phyloP scores from a whole-genome alignment of 2,329 filamentous ascomycete genomes.

The Sclerotinia borealis region DNA sequence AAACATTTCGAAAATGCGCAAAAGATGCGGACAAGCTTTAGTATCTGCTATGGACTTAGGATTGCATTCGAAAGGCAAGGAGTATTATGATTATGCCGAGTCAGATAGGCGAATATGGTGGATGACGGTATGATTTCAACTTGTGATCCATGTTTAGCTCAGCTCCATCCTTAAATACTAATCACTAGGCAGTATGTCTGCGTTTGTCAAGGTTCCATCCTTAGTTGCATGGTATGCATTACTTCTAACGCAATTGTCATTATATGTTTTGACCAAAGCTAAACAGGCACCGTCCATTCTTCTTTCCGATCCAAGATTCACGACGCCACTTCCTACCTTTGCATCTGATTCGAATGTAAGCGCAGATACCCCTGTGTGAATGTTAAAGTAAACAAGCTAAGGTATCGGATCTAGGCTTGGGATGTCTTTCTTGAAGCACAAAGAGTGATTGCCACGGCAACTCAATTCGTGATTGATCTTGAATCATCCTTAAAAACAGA shows the following conservation, averaged over 20 bases:
- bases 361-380: background rate
- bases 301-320: constrained; percentile 40
- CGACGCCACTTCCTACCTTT: constrained; percentile 39
- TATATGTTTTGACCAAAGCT: constrained; percentile 9
- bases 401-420: constrained; percentile 32
- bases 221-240: constrained; percentile 41
- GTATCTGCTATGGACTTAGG: constrained; percentile 41
- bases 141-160: background rate
- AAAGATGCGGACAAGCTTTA: constrained; percentile 42
- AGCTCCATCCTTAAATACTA: background rate
- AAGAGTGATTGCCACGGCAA: constrained; percentile 42
- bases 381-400: background rate
- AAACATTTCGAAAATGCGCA: constrained; percentile 47
- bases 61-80: constrained; percentile 37
- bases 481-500: constrained; percentile 38
- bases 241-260: background rate
- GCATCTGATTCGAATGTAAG: constrained; percentile 37
- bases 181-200: constrained; percentile 38
- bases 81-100: constrained; percentile 39
- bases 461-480: constrained; percentile 43
- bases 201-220: constrained; percentile 45
- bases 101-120: constrained; percentile 45
- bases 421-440: constrained; percentile 41
- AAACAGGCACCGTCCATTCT: constrained; percentile 39
- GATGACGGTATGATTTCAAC: constrained; percentile 40